Base-by-base conservation (phyloP, 352 stramenopile genomes). In the Globisporangium alternatum region DNA sequence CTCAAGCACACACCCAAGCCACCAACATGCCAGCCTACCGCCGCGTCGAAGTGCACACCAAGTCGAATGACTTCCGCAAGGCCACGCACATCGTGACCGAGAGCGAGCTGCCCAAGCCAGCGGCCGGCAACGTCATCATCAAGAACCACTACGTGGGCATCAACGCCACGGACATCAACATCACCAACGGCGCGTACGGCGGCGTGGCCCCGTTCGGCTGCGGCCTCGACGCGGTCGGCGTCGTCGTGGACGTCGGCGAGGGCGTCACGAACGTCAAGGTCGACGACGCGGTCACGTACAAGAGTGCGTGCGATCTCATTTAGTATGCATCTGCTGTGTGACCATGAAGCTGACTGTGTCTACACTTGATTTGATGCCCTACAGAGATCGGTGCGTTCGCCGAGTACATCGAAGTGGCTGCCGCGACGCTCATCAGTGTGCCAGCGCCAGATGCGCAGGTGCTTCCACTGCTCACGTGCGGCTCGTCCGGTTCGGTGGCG, bases 111-210 rank as follows among this genome's bases (percentile, higher is more conserved):
- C 75, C 72, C 1, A 76, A 10, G 1, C 66, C 72, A 21, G 39
- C 25, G 25, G 37, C 63, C 10, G 72, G 72, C 31, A 56, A 62
- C 9, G 67, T 82, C 39, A 65, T 84, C 12, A 72, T 84, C 10
- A 62, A 80, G 69, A 83, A 77, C 69, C 76, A 82, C 69, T 86
- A 75, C 65, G 69, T 79, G 33, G 77, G 75, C 28, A 86, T 87
- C 66, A 87, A 87, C 56, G 75, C 74, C 21, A 81, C 78, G 28
- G 76, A 84, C 69, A 76, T 89, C 62, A 84, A 82, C 60, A 68
- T 86, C 47, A 89, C 80, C 49, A 83, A 84, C 55, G 77, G 74
- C 30, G 58, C 39, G 17, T 85, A 83, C 28, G 25, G 49, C 6
- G n/a, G n/a, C 72, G 76, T 72, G 1, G 53, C 65, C 0, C 25